Base-by-base conservation (phyloP, 257 asterid species). In the Thymus quinquecostatus region DNA sequence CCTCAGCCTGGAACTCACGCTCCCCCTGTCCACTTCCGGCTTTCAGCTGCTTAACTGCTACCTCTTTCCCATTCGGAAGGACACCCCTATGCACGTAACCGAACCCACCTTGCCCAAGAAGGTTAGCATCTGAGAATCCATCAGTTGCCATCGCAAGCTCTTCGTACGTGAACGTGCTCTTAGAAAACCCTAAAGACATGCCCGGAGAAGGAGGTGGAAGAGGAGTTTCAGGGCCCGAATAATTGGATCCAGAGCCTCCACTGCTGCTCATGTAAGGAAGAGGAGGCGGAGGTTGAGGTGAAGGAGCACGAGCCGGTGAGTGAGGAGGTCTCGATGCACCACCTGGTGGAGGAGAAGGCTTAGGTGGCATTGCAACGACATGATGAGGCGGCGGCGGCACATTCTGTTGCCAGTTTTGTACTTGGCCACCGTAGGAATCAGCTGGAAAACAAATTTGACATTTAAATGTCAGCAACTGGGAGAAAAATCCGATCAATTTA, bases 21-120 rank as follows among this genome's bases (percentile, higher is more conserved):
- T 93, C 98, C 40, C 98, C 98, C 67, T 91, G 98, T 43, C 96
- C 96, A 64, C 98, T 94, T 29, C 96, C 99, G n/a, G 89, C 92
- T 80, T 94, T 91, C 0, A 91, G 85, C 82, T 87, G 89, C 78
- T 91, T 94, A 54, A 94, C 83, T 0, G 99, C 99, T 8, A 94
- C 92, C 78, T 89, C 98, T 78, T 84, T 94, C 12, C 97, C 97
- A 28, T 82, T 88, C 6, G 98, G 93, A 61, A 94, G 92, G 48
- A 94, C 72, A 43, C 99, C 99, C 75, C 79, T 82, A 32, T 94
- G 97, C 65, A 94, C 99, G 68, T 86, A 94, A 14, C 99, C 99
- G 54, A 94, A 94, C 55, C 97, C 99, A 50, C 99, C 99, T 82
- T 94, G 99, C 60, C 97, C 97, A 3, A 94, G 92, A 71, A 94